Conservation (phyloP, 2,329 filamentous ascomycete species). For the Diaporthe citri region DNA sequence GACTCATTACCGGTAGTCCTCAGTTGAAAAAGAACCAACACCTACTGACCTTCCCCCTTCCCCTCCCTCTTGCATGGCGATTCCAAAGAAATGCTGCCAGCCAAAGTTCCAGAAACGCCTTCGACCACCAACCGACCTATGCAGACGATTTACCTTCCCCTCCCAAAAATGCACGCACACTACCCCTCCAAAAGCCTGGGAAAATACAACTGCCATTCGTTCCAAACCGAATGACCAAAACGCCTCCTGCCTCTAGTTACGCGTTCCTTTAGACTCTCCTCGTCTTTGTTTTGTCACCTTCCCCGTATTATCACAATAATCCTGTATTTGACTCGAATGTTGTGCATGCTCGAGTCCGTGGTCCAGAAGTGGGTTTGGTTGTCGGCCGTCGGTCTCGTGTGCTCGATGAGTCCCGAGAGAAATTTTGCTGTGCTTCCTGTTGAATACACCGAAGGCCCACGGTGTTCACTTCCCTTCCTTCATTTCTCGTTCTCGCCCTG, state of each 20-base stretch:
- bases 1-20: background rate
- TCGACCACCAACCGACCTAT: background rate
- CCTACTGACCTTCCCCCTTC: background rate
- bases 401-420: background rate
- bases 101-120: constrained; percentile 16
- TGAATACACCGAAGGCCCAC: background rate
- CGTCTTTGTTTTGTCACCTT: background rate
- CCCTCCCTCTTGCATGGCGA: background rate
- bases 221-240: constrained; percentile 11
- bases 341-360: background rate
- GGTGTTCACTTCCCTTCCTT: background rate
- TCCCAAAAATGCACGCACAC: constrained; percentile 11
- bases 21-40: background rate
- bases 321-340: too few species aligned
- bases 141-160: background rate
- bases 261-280: background rate
- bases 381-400: background rate
- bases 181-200: background rate
- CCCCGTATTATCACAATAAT: background rate
- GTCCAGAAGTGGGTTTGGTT: background rate
- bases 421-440: background rate
- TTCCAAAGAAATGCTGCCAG: background rate
- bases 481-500: background rate
- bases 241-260: constrained; percentile 12
- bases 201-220: constrained; percentile 15